Evolutionary conservation across 2,329 filamentous ascomycete genomes (phyloP).

Genomic region (Coniochaeta hoffmannii): DNA sequence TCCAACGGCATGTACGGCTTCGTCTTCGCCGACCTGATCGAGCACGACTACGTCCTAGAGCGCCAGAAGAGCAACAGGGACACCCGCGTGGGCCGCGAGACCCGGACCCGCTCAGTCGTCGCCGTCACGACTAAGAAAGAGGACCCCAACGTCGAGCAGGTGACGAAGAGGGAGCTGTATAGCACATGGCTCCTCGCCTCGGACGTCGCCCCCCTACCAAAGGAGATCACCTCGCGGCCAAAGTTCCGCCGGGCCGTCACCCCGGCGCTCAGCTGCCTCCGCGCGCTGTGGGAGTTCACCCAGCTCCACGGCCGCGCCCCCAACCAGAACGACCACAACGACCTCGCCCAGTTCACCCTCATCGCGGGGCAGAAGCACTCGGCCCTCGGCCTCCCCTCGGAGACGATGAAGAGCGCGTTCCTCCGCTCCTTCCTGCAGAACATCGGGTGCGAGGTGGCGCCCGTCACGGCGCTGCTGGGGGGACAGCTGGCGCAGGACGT

Average conservation of each 20-base stretch:
- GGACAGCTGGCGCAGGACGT: slow-evolving; percentile 92
- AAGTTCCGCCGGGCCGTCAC: slow-evolving; percentile 71
- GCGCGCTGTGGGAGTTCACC: slow-evolving; percentile 86
- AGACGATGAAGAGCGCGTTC: slow-evolving; percentile 63
- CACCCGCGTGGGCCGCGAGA: slow-evolving; percentile 56
- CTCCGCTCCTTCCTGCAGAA: slow-evolving; percentile 82
- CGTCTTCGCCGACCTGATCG: slow-evolving; percentile 87
- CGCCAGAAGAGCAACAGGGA: slow-evolving; percentile 71
- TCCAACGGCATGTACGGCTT: slow-evolving; percentile 90
- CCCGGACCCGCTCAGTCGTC: slow-evolving; percentile 68
- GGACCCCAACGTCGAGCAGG: slow-evolving; percentile 70
- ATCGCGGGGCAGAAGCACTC: slow-evolving; percentile 73
- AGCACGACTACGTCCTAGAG: slow-evolving; percentile 84
- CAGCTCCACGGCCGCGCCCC: slow-evolving; percentile 44
- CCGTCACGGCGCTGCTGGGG: slow-evolving; percentile 82
- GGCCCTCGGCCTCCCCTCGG: slow-evolving; percentile 60
- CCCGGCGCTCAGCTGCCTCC: slow-evolving; percentile 75
- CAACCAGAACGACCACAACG: slow-evolving; percentile 49
- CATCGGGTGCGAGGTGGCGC: slow-evolving; percentile 73
- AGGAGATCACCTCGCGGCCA: slow-evolving; percentile 61
- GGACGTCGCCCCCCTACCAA: slow-evolving; percentile 63
- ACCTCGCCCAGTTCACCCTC: slow-evolving; percentile 69
- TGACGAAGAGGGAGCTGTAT: slow-evolving; percentile 88
- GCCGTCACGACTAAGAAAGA: slow-evolving; percentile 64
- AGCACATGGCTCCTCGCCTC: slow-evolving; percentile 80